These are phyloP conservation scores for Emericellopsis cladophorae DNA, from an alignment of 2,329 filamentous ascomycete species.

Conservation along the genomic window DNA sequence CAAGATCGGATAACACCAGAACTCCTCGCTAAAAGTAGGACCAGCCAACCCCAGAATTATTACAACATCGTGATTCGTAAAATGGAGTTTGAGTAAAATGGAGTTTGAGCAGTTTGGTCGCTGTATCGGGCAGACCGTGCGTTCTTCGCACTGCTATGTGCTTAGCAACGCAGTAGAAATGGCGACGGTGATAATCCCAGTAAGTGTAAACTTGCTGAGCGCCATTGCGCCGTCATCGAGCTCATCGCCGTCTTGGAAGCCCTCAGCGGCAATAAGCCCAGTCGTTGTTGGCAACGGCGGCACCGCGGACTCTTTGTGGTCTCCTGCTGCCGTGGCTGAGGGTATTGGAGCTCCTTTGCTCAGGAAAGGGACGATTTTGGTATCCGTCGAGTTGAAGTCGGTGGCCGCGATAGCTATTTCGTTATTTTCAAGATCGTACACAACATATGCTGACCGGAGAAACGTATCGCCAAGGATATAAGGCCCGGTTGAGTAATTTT, in stretches of 20 bases:
- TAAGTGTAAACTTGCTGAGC: not conserved
- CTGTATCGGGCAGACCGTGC: too few relatives aligned
- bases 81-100: too few relatives aligned
- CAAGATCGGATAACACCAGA: too few relatives aligned
- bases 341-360: slow-evolving; percentile 37
- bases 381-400: slow-evolving; percentile 38
- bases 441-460: slow-evolving; percentile 45
- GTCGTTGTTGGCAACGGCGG: slow-evolving; percentile 7
- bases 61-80: too few relatives aligned
- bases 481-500: slow-evolving; percentile 28
- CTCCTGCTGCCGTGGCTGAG: slow-evolving; percentile 30
- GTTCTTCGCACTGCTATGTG: too few relatives aligned
- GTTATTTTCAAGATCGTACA: slow-evolving; percentile 47
- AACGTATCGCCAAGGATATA: slow-evolving; percentile 46
- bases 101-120: too few relatives aligned
- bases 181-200: not conserved
- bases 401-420: slow-evolving; percentile 41
- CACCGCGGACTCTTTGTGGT: slow-evolving; percentile 18
- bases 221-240: slow-evolving; percentile 1
- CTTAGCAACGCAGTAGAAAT: not conserved
- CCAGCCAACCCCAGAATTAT: too few relatives aligned
- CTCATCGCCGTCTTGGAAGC: slow-evolving; percentile 12
- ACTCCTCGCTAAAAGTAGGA: too few relatives aligned
- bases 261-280: slow-evolving; percentile 15
- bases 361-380: slow-evolving; percentile 35